A percentile compares a stretch with the other conserved stretches of the same genome.
Evolutionary conservation across 2,329 filamentous ascomycete species (phyloP).

Genomic region (Malbranchea zuffiana): DNA sequence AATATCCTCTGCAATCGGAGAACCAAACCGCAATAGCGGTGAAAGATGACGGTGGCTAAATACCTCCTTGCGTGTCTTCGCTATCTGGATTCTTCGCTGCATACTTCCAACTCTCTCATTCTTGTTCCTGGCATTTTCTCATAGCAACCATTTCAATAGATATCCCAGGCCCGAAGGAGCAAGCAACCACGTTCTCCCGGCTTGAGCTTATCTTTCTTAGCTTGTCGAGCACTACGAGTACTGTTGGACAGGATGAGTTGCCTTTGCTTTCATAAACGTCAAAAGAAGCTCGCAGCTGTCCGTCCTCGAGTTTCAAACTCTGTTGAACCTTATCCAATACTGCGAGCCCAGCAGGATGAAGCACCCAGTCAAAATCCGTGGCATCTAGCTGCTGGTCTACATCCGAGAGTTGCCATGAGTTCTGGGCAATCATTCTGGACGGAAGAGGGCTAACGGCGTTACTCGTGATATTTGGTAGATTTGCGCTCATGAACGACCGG

Average conservation of each 20-base stretch:
- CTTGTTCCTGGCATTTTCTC: too few species aligned
- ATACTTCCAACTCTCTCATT: too few species aligned
- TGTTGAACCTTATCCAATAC: neutral
- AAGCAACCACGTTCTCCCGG: neutral
- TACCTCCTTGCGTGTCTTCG: too few species aligned
- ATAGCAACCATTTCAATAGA: constrained; percentile 4
- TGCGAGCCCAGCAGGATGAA: neutral
- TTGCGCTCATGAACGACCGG: neutral
- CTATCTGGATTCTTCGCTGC: too few species aligned
- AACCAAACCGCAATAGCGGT: too few species aligned
- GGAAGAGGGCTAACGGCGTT: neutral
- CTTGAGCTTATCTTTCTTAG: neutral
- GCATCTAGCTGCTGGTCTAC: neutral
- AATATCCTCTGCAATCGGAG: too few species aligned
- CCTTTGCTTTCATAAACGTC: neutral
- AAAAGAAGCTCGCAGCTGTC: constrained; percentile 1
- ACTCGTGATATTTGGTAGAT: neutral
- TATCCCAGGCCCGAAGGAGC: neutral
- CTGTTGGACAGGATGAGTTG: constrained; percentile 2
- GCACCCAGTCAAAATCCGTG: constrained; percentile 2
- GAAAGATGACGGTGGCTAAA: too few species aligned
- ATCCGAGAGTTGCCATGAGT: too few species aligned
- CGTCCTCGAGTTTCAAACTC: neutral
- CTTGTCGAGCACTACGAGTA: neutral
- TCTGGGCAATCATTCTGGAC: neutral